Conservation (phyloP, 371 early-diverging fungal genomes). For the Conidiobolus incongruus region DNA sequence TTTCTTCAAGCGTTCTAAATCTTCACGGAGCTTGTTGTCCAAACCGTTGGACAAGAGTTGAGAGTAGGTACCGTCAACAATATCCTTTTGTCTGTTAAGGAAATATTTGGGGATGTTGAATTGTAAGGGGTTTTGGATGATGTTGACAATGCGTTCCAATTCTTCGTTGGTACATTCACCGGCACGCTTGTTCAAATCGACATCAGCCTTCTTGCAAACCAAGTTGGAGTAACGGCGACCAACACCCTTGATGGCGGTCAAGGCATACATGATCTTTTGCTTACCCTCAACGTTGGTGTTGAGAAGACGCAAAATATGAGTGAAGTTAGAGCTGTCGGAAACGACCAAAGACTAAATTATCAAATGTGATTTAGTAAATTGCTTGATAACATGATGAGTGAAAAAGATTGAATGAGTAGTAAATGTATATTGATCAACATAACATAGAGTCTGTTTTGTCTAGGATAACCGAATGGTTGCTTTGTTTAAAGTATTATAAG, state of each 20-base stretch:
- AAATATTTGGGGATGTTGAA: constrained; percentile 97
- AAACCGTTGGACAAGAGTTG: constrained; percentile 89
- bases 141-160: constrained; percentile 69
- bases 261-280: constrained; percentile 84
- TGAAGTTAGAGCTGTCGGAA: constrained; percentile 77
- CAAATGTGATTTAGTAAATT: no score
- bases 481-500: no score
- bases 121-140: constrained; percentile 78
- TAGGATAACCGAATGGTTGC: no score
- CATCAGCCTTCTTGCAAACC: constrained; percentile 95
- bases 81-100: constrained; percentile 97
- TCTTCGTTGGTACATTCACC: constrained; percentile 92
- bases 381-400: no score
- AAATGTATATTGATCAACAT: no score
- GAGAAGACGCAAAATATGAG: constrained; percentile 97
- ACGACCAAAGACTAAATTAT: constrained; percentile 56
- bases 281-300: constrained; percentile 99
- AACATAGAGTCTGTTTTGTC: no score
- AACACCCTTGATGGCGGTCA: constrained; percentile 96
- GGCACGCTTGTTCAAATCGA: constrained; percentile 90
- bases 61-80: constrained; percentile 75
- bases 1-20: constrained; percentile 91
- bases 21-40: constrained; percentile 91
- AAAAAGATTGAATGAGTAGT: no score
- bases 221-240: constrained; percentile 96